phyloP scores from a whole-genome alignment of 73 alveolate genomes.

The Paramecium pentaurelia region DNA sequence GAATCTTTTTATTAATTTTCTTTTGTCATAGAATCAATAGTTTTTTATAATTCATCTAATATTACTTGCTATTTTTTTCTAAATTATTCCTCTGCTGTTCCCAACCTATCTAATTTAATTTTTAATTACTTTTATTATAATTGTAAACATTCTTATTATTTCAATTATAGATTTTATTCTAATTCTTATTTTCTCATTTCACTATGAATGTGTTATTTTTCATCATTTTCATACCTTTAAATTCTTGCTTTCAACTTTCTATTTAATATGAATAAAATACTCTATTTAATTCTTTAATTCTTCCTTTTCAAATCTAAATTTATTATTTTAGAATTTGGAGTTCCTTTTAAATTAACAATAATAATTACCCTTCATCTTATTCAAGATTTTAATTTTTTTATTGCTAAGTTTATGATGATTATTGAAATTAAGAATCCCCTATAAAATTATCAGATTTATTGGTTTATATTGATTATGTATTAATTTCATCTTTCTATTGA shows the following conservation, averaged over 20 bases:
- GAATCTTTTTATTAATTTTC: not conserved
- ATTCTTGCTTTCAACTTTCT: conserved; percentile 12
- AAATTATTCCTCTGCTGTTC: not conserved
- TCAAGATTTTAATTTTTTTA: not conserved
- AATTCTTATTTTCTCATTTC: not conserved
- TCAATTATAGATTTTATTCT: not conserved
- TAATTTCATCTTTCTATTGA: not conserved
- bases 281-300: not conserved
- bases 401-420: not conserved
- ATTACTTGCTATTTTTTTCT: not conserved
- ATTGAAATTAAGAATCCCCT: not conserved
- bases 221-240: conserved; percentile 13
- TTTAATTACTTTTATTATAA: not conserved
- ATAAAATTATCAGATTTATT: not conserved
- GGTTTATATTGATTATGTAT: not conserved
- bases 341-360: not conserved
- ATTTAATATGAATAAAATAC: not conserved
- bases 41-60: not conserved
- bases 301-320: not conserved
- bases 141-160: not conserved
- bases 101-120: not conserved
- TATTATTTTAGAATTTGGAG: not conserved
- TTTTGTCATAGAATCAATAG: not conserved
- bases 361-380: not conserved
- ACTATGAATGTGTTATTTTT: not conserved